phyloP scores from a whole-genome alignment of 495 filamentous ascomycete genomes.

The Penicillium argentinense region DNA sequence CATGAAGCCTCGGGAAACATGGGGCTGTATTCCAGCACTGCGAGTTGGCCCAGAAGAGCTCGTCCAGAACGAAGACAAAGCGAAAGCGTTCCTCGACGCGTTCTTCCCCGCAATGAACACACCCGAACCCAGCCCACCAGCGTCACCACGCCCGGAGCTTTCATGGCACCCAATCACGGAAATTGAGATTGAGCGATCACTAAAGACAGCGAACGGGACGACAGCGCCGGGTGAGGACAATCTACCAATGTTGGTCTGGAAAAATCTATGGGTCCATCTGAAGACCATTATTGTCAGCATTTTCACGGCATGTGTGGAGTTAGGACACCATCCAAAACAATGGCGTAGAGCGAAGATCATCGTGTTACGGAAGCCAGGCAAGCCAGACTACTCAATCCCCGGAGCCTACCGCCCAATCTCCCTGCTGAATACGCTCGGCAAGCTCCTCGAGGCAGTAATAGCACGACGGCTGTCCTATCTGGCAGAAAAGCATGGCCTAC shows the following conservation, averaged over 20 bases:
- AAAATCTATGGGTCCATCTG: slow-evolving; percentile 19
- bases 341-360: slow-evolving; percentile 20
- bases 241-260: slow-evolving; percentile 21
- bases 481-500: slow-evolving; percentile 21
- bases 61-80: slow-evolving; percentile 23
- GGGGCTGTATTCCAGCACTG: slow-evolving; percentile 15
- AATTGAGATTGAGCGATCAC: slow-evolving; percentile 20
- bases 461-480: slow-evolving; percentile 18
- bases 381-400: slow-evolving; percentile 21
- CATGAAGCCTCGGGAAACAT: slow-evolving; percentile 23
- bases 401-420: slow-evolving; percentile 25
- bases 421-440: slow-evolving; percentile 27
- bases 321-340: slow-evolving; percentile 21
- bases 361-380: slow-evolving; percentile 23
- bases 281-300: slow-evolving; percentile 3
- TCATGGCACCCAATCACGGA: slow-evolving; percentile 24
- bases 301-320: slow-evolving; percentile 8
- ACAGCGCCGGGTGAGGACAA: slow-evolving; percentile 27
- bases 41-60: slow-evolving; percentile 9
- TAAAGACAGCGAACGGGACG: slow-evolving; percentile 16
- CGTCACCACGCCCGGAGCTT: slow-evolving; percentile 8
- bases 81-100: slow-evolving; percentile 18
- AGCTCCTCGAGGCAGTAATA: slow-evolving; percentile 25
- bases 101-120: slow-evolving; percentile 28
- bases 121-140: slow-evolving; percentile 3